Conservation (phyloP, 2,329 filamentous ascomycete species). For the Didymellaceae sp. region DNA sequence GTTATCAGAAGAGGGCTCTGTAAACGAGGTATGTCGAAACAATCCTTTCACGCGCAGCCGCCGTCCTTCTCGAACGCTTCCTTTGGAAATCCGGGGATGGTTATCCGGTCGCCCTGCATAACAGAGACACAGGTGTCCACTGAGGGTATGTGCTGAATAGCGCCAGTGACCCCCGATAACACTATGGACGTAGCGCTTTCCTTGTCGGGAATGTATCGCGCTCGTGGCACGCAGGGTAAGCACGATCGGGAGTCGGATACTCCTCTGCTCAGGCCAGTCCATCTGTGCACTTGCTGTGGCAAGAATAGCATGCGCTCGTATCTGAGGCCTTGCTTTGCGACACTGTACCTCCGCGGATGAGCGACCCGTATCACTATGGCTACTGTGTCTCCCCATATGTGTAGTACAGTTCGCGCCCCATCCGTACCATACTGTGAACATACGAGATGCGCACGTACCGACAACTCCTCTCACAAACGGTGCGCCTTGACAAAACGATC, state of each 20-base stretch:
- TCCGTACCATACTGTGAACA: too few relatives aligned
- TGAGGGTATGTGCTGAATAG: constrained; percentile 4
- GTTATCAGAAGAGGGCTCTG: neutral
- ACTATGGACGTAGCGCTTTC: constrained; percentile 9
- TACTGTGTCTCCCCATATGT: constrained; percentile 3
- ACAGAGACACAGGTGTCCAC: constrained; percentile 3
- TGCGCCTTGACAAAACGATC: constrained; percentile 2
- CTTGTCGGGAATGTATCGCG: constrained; percentile 12
- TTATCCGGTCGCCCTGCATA: constrained; percentile 18
- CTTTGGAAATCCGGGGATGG: constrained; percentile 15
- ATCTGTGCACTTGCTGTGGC: constrained; percentile 5
- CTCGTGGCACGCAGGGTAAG: constrained; percentile 11
- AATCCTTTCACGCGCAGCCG: constrained; percentile 3
- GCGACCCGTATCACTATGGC: neutral
- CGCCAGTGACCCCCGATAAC: constrained; percentile 2
- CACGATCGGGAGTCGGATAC: constrained; percentile 15
- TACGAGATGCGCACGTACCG: constrained; percentile 6
- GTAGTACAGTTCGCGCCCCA: neutral
- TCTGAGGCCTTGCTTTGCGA: neutral
- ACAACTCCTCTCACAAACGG: neutral
- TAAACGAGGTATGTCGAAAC: neutral
- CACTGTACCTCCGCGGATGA: neutral
- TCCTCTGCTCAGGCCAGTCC: constrained; percentile 3
- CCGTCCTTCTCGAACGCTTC: constrained; percentile 6
- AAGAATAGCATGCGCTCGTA: constrained; percentile 7